Percentiles rank a stretch among this genome's conserved stretches.
These are phyloP conservation scores for Porcisia deanei DNA, from an alignment of 208 protist species.

Conservation along the genomic window DNA sequence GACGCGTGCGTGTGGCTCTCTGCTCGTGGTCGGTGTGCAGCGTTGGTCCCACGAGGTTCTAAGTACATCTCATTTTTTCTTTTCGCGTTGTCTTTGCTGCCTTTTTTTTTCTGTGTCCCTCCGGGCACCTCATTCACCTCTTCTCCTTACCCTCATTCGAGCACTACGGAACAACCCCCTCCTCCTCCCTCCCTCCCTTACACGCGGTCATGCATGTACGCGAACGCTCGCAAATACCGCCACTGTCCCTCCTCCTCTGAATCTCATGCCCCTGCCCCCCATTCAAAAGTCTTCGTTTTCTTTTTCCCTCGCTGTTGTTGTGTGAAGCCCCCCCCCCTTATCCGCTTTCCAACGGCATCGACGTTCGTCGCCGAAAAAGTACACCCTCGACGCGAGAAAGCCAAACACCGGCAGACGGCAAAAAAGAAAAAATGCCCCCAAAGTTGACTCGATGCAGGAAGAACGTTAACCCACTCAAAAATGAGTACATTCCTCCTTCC, in stretches of 20 bases:
- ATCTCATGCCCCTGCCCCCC: not conserved
- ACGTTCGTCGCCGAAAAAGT: not conserved
- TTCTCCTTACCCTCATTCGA: too few species aligned
- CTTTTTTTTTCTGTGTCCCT: not conserved
- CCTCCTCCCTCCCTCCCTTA: not conserved
- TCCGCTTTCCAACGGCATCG: not conserved
- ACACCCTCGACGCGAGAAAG: not conserved
- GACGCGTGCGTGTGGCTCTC: not conserved
- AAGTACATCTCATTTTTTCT: not conserved
- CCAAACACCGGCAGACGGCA: not conserved
- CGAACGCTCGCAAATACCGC: not conserved
- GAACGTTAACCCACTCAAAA: slow-evolving; percentile 43
- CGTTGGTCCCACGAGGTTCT: not conserved
- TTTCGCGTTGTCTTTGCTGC: not conserved
- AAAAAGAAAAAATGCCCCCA: not conserved
- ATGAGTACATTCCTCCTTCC: slow-evolving; percentile 65
- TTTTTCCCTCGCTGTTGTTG: not conserved
- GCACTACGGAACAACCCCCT: not conserved
- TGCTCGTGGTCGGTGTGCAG: not conserved
- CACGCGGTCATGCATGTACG: not conserved
- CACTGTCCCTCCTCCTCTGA: not conserved
- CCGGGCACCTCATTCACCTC: not conserved
- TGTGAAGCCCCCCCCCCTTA: not conserved
- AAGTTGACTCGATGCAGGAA: slow-evolving; percentile 8
- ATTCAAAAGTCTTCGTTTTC: not conserved